These are phyloP conservation scores for Sporobolomyces phaffii DNA, from an alignment of 768 basidiomycete genomes.

Conservation along the genomic window DNA sequence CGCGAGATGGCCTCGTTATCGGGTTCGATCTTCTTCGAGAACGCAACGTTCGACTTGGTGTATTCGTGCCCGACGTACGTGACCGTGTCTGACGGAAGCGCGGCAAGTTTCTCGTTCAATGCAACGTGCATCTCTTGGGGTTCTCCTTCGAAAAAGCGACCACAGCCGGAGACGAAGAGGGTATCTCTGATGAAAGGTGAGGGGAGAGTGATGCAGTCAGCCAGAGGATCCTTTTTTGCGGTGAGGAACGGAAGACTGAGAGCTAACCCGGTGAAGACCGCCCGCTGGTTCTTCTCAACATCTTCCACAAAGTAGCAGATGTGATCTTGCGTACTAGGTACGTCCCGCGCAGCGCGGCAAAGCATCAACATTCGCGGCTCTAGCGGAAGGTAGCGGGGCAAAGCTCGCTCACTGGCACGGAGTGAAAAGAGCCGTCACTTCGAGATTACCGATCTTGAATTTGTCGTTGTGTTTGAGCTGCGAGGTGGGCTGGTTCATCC, in stretches of 20 bases:
- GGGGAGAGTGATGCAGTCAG: too few relatives aligned
- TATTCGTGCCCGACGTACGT: conserved; percentile 92
- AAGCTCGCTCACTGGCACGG: conserved; percentile 33
- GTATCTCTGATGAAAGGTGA: conserved; percentile 44
- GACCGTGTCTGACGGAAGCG: conserved; percentile 70
- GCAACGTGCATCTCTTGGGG: conserved; percentile 65
- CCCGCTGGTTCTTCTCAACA: conserved; percentile 56
- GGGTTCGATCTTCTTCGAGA: conserved; percentile 44
- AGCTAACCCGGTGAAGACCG: conserved; percentile 75
- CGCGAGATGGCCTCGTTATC: conserved; percentile 58
- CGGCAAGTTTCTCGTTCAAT: conserved; percentile 58
- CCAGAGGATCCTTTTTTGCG: too few relatives aligned
- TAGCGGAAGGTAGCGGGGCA: too few relatives aligned
- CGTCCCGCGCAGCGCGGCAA: too few relatives aligned
- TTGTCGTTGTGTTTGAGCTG: conserved; percentile 68
- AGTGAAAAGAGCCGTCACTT: conserved; percentile 44
- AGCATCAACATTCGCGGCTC: too few relatives aligned
- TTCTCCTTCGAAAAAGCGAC: conserved; percentile 81
- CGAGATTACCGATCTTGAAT: conserved; percentile 58
- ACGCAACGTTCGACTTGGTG: conserved; percentile 50
- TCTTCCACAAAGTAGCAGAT: conserved; percentile 79
- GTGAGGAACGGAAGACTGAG: too few relatives aligned
- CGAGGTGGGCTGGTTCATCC: too few relatives aligned
- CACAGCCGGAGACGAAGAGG: conserved; percentile 60
- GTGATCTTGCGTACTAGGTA: conserved; percentile 95